Percentiles rank a stretch among this genome's conserved stretches.
phyloP scores from a whole-genome alignment of 2,329 filamentous ascomycete genomes.

The Nemania serpens region DNA sequence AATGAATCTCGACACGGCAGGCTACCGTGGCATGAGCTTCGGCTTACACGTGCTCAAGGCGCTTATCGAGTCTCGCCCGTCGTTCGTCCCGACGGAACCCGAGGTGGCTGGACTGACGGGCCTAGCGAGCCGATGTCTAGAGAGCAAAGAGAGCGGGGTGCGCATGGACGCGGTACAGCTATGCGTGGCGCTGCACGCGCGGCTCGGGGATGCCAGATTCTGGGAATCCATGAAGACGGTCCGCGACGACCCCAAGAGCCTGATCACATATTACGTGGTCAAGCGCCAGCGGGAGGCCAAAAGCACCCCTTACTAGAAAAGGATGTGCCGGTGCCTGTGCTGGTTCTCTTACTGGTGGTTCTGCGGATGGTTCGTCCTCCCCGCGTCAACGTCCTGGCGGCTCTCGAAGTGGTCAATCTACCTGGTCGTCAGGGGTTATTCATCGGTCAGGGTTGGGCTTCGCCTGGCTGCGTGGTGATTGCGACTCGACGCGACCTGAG shows the following conservation, averaged over 20 bases:
- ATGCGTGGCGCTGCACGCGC: slow-evolving; percentile 72
- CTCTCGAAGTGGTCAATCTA: neutral
- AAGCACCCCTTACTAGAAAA: slow-evolving; percentile 23
- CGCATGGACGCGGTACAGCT: slow-evolving; percentile 79
- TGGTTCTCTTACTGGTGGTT: slow-evolving; percentile 1
- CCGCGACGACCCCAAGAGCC: slow-evolving; percentile 73
- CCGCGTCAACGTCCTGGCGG: slow-evolving; percentile 7
- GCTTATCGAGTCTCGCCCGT: slow-evolving; percentile 55
- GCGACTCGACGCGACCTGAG: neutral
- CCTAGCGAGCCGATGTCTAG: slow-evolving; percentile 61
- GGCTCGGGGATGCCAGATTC: slow-evolving; percentile 64
- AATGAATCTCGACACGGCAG: slow-evolving; percentile 50
- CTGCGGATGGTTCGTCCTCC: slow-evolving; percentile 15
- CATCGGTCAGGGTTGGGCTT: neutral
- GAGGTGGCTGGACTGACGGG: slow-evolving; percentile 58
- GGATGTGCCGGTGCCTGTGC: slow-evolving; percentile 18
- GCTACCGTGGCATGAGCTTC: slow-evolving; percentile 62
- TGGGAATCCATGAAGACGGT: slow-evolving; percentile 70
- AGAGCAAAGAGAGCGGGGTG: slow-evolving; percentile 64
- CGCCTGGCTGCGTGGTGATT: neutral
- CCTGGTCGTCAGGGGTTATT: neutral
- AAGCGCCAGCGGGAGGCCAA: slow-evolving; percentile 64
- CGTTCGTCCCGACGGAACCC: slow-evolving; percentile 55
- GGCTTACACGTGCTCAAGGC: slow-evolving; percentile 66
- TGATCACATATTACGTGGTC: slow-evolving; percentile 82